Evolutionary conservation across 306 rosid species (phyloP).

Genomic region (Dalbergia oliveri): DNA sequence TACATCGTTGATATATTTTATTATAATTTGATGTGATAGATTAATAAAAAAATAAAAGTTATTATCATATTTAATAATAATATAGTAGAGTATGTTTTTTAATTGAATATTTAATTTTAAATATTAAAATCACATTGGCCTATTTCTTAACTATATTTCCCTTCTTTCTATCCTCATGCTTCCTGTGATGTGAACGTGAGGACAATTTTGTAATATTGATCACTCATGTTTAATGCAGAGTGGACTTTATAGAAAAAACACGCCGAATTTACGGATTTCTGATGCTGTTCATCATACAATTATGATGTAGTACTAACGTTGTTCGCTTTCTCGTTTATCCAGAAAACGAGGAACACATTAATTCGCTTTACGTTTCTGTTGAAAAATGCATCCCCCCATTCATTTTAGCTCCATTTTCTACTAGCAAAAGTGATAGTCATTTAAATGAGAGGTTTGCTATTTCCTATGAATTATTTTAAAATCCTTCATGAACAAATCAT

Average conservation of each 20-base stretch:
- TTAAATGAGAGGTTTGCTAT: background rate
- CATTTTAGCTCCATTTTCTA: background rate
- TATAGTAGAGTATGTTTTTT: no score
- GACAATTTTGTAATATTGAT: background rate
- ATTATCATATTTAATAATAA: no score
- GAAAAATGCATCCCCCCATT: background rate
- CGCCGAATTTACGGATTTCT: constrained; percentile 24
- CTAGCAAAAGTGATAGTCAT: background rate
- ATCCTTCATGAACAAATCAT: background rate
- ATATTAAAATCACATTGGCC: no score
- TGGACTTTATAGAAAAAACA: background rate
- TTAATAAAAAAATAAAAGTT: no score
- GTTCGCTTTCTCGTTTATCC: background rate
- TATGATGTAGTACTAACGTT: background rate
- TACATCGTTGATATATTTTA: no score
- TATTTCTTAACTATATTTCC: background rate
- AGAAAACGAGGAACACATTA: background rate
- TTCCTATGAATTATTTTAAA: background rate
- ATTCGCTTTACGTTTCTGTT: background rate
- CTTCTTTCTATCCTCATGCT: background rate
- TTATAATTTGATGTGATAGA: no score
- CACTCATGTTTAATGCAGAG: background rate
- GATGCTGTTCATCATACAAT: background rate
- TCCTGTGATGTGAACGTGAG: background rate
- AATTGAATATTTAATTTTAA: no score